Evolutionary conservation across 768 basidiomycete genomes (phyloP), one percentile per base, ranked within the genome.

Genomic region (Scleroderma citrinum): DNA sequence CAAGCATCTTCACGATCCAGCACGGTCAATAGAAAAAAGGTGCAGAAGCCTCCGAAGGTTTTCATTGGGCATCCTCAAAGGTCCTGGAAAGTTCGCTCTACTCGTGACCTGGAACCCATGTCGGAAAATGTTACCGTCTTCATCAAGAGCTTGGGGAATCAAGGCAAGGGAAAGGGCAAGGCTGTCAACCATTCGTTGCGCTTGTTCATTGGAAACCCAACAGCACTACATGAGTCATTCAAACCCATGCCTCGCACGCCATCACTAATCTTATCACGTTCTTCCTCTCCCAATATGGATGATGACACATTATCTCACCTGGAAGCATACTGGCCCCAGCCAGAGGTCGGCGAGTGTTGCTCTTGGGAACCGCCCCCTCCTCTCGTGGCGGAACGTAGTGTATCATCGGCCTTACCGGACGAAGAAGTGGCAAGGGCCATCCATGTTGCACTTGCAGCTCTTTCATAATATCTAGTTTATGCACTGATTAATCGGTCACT

Each of bases 291-390:
- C 21, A 34, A 46, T 6, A 59, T 56, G 34, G 61, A 58, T 6
- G 37, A 56, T 51, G 3, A 46, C 59, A 12, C 54, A n/a, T 6
- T 57, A 38, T 46, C 49, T 0, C 53, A 54, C 23, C 2, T 41
- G 19, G 57, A 50, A 38, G 49, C 44, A 5, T 14, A 48, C n/a
- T 66, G 65, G 65, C 65, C 65, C 2, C 65, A 66, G 44, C 65
- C 65, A 0, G 66, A 48, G n/a, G 60, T 68, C 11, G 65, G 66
- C 3, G 66, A 68, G 42, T 56, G 35, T 31, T 66, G 64, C 30
- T 47, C 52, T 49, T 66, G 64, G 66, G 56, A 31, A 23, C 56
- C 61, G 3, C 46, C 36, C 24, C 36, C 35, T 14, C 37, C 16
- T 13, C 46, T 36, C 13, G 37, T 32, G 20, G 7, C 14, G 8